Evolutionary conservation across 1,284 basidiomycete genomes (phyloP).

Genomic region (Wolfiporia cocos): DNA sequence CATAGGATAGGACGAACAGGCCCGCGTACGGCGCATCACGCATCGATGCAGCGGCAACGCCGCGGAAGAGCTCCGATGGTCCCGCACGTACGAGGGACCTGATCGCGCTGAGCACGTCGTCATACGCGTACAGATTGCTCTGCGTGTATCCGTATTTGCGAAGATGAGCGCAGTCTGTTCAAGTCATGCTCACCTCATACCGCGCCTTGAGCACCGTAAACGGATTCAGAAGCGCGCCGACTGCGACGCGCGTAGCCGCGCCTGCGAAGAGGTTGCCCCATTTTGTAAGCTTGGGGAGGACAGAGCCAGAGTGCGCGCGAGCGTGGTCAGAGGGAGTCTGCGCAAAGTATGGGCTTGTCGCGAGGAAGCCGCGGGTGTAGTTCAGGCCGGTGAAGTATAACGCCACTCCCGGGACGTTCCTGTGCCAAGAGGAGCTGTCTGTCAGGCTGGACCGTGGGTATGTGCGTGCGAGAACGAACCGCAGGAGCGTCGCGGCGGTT

Average conservation of each 20-base stretch:
- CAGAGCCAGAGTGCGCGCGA: slow-evolving; percentile 33
- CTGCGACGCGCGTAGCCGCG: slow-evolving; percentile 76
- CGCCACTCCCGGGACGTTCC: slow-evolving; percentile 91
- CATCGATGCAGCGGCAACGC: slow-evolving; percentile 85
- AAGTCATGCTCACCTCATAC: slow-evolving; percentile 66
- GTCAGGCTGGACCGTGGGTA: not conserved
- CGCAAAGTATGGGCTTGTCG: slow-evolving; percentile 59
- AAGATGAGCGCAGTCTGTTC: slow-evolving; percentile 3
- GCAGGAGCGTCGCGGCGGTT: slow-evolving; percentile 73
- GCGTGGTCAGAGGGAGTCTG: slow-evolving; percentile 24
- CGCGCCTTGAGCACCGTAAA: slow-evolving; percentile 94
- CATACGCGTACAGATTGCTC: slow-evolving; percentile 80
- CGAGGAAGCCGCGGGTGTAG: slow-evolving; percentile 68
- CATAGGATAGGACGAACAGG: slow-evolving; percentile 89
- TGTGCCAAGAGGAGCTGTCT: slow-evolving; percentile 24
- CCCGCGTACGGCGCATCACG: slow-evolving; percentile 97
- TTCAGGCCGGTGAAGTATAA: slow-evolving; percentile 88
- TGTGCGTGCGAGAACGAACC: slow-evolving; percentile 34
- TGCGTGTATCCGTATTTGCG: slow-evolving; percentile 23
- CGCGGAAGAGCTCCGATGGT: slow-evolving; percentile 80
- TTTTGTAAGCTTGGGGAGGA: slow-evolving; percentile 72
- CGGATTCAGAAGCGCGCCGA: slow-evolving; percentile 90
- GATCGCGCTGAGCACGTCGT: slow-evolving; percentile 58
- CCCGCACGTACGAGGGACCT: slow-evolving; percentile 64
- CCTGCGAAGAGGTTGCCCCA: slow-evolving; percentile 89